Evolutionary conservation across 169 alveolate species (phyloP).

Genomic region (Cryptosporidium ubiquitum): DNA sequence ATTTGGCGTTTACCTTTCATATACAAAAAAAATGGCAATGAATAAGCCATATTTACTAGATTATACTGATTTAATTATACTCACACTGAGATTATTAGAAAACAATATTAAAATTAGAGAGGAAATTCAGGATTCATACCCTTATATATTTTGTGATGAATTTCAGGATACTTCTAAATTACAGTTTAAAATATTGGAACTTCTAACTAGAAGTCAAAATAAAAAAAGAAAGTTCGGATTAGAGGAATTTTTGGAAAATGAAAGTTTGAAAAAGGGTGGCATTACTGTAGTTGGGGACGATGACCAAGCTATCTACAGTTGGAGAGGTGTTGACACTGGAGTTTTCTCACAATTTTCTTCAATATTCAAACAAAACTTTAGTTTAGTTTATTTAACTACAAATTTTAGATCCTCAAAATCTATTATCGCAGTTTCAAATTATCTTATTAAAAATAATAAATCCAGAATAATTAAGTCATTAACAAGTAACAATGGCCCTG

Average conservation of each 20-base stretch:
- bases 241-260: not conserved
- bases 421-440: constrained; percentile 75
- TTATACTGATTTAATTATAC: constrained; percentile 76
- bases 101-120: constrained; percentile 42
- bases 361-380: constrained; percentile 53
- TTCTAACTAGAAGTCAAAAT: not conserved
- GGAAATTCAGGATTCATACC: constrained; percentile 74
- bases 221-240: not conserved
- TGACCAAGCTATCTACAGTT: constrained; percentile 84
- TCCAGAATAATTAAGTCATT: constrained; percentile 76
- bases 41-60: constrained; percentile 79
- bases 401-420: constrained; percentile 81
- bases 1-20: constrained; percentile 27
- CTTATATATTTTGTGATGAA: constrained; percentile 83
- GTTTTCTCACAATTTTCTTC: constrained; percentile 73
- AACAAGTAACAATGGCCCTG: constrained; percentile 74
- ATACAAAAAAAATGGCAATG: constrained; percentile 59
- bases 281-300: constrained; percentile 86
- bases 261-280: constrained; percentile 59
- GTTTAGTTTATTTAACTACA: constrained; percentile 55
- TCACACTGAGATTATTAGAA: constrained; percentile 74
- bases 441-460: constrained; percentile 73
- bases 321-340: constrained; percentile 82
- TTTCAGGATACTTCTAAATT: constrained; percentile 83
- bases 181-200: constrained; percentile 79